Evolutionary conservation across 148 eudicot genomes (phyloP).

Genomic region (Dysphania ambrosioides): DNA sequence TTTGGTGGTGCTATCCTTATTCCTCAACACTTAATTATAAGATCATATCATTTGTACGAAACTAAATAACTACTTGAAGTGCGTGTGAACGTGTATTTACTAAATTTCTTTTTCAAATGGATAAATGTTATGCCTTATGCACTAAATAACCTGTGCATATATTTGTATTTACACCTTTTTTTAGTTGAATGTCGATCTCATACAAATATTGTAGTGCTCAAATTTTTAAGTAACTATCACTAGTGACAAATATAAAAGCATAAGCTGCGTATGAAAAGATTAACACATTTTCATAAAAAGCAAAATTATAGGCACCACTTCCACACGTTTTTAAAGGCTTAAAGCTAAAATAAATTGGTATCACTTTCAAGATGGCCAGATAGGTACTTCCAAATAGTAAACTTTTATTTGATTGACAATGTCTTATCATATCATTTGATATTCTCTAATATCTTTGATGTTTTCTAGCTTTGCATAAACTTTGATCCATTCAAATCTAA

Average conservation of each 20-base stretch:
- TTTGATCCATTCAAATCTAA: slow-evolving; percentile 3
- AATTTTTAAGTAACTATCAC: background rate
- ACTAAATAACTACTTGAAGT: too few relatives aligned
- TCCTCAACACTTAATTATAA: too few relatives aligned
- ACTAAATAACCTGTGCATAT: too few relatives aligned
- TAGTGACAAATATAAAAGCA: background rate
- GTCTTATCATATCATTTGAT: slow-evolving; percentile 30
- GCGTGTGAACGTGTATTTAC: too few relatives aligned
- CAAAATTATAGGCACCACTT: slow-evolving; percentile 12
- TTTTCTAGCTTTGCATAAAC: slow-evolving; percentile 25
- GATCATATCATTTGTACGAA: too few relatives aligned
- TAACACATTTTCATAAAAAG: slow-evolving; percentile 17
- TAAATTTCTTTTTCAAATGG: too few relatives aligned
- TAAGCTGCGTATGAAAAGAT: slow-evolving; percentile 7
- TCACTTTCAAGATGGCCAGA: slow-evolving; percentile 23
- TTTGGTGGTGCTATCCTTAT: too few relatives aligned
- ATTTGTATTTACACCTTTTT: background rate
- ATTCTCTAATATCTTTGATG: slow-evolving; percentile 34
- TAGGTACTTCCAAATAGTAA: slow-evolving; percentile 7
- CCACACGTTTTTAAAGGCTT: slow-evolving; percentile 15
- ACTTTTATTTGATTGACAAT: slow-evolving; percentile 23
- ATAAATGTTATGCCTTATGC: too few relatives aligned
- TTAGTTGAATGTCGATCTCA: background rate
- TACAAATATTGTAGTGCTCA: background rate
- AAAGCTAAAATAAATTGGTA: background rate